Evolutionary conservation across 2,329 filamentous ascomycete genomes (phyloP).

Genomic region (Pseudogymnoascus sp.): DNA sequence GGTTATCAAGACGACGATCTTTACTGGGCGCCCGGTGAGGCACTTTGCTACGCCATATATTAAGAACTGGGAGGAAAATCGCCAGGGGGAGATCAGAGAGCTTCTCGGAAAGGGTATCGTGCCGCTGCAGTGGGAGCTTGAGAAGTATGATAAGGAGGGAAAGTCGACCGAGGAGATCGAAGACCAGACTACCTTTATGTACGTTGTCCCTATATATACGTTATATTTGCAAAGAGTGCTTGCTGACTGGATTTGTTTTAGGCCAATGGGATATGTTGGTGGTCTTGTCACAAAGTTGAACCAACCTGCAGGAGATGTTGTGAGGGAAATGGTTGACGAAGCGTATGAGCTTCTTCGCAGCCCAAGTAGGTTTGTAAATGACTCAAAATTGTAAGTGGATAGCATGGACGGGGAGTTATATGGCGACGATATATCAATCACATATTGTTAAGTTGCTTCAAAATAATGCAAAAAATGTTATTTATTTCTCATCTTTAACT

Average conservation of each 20-base stretch:
- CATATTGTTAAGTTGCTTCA: neutral
- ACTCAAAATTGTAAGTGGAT: slow-evolving; percentile 3
- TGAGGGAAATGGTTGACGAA: slow-evolving; percentile 82
- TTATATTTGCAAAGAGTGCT: slow-evolving; percentile 57
- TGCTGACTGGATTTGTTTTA: slow-evolving; percentile 77
- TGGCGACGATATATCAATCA: neutral
- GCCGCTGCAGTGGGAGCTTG: slow-evolving; percentile 83
- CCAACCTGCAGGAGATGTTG: slow-evolving; percentile 67
- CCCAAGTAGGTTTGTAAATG: neutral
- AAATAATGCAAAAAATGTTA: neutral
- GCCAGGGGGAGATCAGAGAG: slow-evolving; percentile 76
- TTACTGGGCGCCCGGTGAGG: slow-evolving; percentile 82
- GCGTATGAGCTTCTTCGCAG: slow-evolving; percentile 35
- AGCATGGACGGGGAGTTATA: neutral
- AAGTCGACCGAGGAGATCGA: slow-evolving; percentile 19
- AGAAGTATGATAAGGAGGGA: slow-evolving; percentile 61
- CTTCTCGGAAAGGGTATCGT: slow-evolving; percentile 77
- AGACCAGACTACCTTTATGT: slow-evolving; percentile 8
- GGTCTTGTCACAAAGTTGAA: slow-evolving; percentile 86
- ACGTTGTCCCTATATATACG: neutral
- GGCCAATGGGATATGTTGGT: slow-evolving; percentile 88
- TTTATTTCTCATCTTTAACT: neutral
- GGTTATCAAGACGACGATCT: slow-evolving; percentile 90
- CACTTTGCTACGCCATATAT: slow-evolving; percentile 90
- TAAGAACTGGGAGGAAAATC: slow-evolving; percentile 86